Evolutionary conservation across 805 yeast genomes (phyloP).

Genomic region (Wickerhamiella dianesei): DNA sequence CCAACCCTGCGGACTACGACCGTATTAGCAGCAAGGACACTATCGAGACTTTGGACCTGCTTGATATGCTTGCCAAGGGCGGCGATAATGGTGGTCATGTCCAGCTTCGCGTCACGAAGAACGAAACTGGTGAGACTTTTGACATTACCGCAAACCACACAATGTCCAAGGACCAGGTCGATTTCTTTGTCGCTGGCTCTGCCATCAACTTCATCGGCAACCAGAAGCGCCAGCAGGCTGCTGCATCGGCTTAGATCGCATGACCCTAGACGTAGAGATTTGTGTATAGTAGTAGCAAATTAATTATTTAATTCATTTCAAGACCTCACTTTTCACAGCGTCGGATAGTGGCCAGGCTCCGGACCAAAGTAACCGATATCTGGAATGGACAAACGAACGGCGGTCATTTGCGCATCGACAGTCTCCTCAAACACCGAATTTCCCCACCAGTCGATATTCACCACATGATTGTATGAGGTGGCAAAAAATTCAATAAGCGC

Average conservation of each 20-base stretch:
- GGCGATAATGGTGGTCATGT: slow-evolving; percentile 84
- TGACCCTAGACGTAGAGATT: background rate
- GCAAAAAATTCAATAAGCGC: slow-evolving; percentile 34
- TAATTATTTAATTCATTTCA: too few species aligned
- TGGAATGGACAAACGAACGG: slow-evolving; percentile 12
- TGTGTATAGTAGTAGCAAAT: background rate
- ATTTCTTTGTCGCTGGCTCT: slow-evolving; percentile 92
- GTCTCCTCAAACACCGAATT: slow-evolving; percentile 25
- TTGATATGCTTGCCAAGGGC: slow-evolving; percentile 60
- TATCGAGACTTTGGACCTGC: slow-evolving; percentile 58
- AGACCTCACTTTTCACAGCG: too few species aligned
- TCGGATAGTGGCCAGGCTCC: background rate
- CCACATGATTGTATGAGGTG: slow-evolving; percentile 25
- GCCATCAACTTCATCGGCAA: slow-evolving; percentile 87
- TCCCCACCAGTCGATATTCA: slow-evolving; percentile 52
- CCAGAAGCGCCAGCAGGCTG: slow-evolving; percentile 10
- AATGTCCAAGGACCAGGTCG: slow-evolving; percentile 92
- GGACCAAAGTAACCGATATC: slow-evolving; percentile 25
- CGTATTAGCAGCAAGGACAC: slow-evolving; percentile 61
- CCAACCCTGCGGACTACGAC: slow-evolving; percentile 80
- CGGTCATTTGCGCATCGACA: slow-evolving; percentile 5
- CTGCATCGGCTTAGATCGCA: background rate
- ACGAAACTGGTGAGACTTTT: slow-evolving; percentile 48
- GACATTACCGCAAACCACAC: slow-evolving; percentile 77
- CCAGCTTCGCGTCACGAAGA: slow-evolving; percentile 57